A percentile compares a stretch with the other conserved stretches of the same genome.
phyloP scores from a whole-genome alignment of 768 basidiomycete genomes.

The Lactarius quietus region DNA sequence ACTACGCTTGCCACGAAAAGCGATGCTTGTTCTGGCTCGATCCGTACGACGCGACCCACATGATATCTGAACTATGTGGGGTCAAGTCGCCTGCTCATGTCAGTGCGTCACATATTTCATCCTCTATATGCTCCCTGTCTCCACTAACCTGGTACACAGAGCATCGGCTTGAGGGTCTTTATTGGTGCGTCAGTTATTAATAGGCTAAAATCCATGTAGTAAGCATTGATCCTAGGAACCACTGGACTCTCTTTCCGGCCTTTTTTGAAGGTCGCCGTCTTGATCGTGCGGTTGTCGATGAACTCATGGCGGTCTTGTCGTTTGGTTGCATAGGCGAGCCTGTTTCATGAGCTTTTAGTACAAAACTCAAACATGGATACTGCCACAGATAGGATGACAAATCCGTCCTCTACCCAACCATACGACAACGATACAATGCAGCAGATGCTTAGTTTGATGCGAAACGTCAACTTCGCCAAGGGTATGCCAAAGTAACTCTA shows the following conservation, averaged over 20 bases:
- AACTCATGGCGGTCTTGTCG: conserved; percentile 37
- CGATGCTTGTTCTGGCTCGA: conserved; percentile 54
- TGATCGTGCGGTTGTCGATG: conserved; percentile 25
- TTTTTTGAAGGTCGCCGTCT: conserved; percentile 16
- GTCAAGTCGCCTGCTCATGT: conserved; percentile 20
- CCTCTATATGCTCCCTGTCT: not conserved
- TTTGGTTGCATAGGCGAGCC: conserved; percentile 39
- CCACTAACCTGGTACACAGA: conserved; percentile 16
- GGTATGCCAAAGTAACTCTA: not conserved
- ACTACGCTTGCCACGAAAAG: conserved; percentile 47
- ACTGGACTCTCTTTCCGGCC: conserved; percentile 31
- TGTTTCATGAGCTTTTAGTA: not conserved
- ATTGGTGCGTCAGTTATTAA: conserved; percentile 26
- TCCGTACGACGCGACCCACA: conserved; percentile 34
- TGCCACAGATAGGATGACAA: conserved; percentile 15
- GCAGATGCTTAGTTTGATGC: conserved; percentile 7
- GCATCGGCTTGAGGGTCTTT: conserved; percentile 26
- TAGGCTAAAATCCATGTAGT: not conserved
- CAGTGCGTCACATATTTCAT: conserved; percentile 12
- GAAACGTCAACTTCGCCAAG: not conserved
- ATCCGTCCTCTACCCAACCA: conserved; percentile 13
- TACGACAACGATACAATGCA: conserved; percentile 10
- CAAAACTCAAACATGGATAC: not conserved
- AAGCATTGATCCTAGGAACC: conserved; percentile 23
- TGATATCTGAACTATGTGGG: conserved; percentile 30